Evolutionary conservation across 2,329 filamentous ascomycete species (phyloP).

Genomic region (Aspergillus piperis): DNA sequence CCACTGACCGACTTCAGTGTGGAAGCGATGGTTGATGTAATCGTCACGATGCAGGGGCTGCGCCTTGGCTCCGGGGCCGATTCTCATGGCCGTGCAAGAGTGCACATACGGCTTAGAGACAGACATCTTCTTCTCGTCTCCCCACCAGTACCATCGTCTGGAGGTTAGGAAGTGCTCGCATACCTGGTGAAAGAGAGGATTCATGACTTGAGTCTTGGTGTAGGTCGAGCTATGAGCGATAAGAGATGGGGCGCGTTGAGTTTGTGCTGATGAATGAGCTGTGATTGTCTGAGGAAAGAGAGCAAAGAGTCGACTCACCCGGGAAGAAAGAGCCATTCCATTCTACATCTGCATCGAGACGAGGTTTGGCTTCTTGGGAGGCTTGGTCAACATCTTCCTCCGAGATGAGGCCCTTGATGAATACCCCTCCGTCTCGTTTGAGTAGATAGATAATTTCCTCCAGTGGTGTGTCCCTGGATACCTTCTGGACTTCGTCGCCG

Average conservation of each 20-base stretch:
- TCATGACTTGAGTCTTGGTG: constrained; percentile 21
- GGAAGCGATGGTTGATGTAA: constrained; percentile 11
- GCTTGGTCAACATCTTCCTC: constrained; percentile 3
- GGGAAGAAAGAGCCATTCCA: constrained; percentile 4
- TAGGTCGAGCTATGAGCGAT: constrained; percentile 11
- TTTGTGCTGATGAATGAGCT: constrained; percentile 9
- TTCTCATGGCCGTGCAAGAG: constrained; percentile 20
- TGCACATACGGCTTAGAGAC: constrained; percentile 28
- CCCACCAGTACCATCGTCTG: constrained; percentile 31
- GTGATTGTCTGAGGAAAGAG: no score
- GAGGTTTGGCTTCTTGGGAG: background rate
- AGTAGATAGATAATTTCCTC: constrained; percentile 7
- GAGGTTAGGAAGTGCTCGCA: constrained; percentile 31
- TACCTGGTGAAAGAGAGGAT: constrained; percentile 29
- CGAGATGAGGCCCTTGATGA: constrained; percentile 4
- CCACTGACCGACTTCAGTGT: constrained; percentile 2
- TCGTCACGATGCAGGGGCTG: constrained; percentile 28
- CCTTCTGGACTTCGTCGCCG: constrained; percentile 4
- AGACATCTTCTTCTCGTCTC: constrained; percentile 27
- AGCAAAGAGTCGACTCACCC: background rate
- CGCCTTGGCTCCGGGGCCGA: constrained; percentile 25
- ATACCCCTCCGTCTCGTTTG: constrained; percentile 11
- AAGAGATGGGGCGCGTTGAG: constrained; percentile 8
- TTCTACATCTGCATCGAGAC: background rate
- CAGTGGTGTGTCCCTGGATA: constrained; percentile 2